phyloP scores from a whole-genome alignment of 1,139 yeast species.

The Williopsis jadinii region DNA sequence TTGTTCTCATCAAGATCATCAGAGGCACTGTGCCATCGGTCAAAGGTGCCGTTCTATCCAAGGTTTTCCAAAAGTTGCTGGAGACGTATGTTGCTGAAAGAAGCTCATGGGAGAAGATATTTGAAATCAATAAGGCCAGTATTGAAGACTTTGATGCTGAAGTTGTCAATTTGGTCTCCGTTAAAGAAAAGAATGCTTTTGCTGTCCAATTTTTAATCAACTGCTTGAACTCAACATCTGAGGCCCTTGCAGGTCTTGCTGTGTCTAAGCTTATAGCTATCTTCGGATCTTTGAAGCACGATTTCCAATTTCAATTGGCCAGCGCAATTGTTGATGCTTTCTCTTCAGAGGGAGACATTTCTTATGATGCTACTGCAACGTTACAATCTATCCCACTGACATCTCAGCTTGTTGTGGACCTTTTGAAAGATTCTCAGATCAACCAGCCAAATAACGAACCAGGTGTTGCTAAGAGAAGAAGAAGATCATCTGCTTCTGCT shows the following conservation, averaged over 20 bases:
- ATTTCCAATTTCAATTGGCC: constrained; percentile 50
- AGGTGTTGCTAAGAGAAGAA: constrained; percentile 56
- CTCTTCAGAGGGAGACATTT: constrained; percentile 34
- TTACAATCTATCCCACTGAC: constrained; percentile 43
- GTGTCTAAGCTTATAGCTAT: constrained; percentile 45
- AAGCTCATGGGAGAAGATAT: constrained; percentile 35
- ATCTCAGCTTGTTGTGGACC: constrained; percentile 38
- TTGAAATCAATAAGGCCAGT: constrained; percentile 41
- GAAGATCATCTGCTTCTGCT: constrained; percentile 73
- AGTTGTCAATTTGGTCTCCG: constrained; percentile 51
- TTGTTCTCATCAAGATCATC: constrained; percentile 32
- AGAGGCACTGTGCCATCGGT: constrained; percentile 25
- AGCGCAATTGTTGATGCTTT: constrained; percentile 52
- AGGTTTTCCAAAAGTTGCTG: constrained; percentile 27
- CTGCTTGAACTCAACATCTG: constrained; percentile 42
- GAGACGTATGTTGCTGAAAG: constrained; percentile 39
- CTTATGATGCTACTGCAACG: constrained; percentile 48
- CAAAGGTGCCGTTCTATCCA: constrained; percentile 33
- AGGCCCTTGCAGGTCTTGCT: constrained; percentile 44
- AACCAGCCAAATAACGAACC: constrained; percentile 30
- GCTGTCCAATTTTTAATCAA: constrained; percentile 58
- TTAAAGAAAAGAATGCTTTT: constrained; percentile 44
- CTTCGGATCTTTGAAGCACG: constrained; percentile 50
- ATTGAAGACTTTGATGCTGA: constrained; percentile 46
- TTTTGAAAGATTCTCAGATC: constrained; percentile 43